phyloP scores from a whole-genome alignment of 345 rosid genomes.

The Populus pruinosa region DNA sequence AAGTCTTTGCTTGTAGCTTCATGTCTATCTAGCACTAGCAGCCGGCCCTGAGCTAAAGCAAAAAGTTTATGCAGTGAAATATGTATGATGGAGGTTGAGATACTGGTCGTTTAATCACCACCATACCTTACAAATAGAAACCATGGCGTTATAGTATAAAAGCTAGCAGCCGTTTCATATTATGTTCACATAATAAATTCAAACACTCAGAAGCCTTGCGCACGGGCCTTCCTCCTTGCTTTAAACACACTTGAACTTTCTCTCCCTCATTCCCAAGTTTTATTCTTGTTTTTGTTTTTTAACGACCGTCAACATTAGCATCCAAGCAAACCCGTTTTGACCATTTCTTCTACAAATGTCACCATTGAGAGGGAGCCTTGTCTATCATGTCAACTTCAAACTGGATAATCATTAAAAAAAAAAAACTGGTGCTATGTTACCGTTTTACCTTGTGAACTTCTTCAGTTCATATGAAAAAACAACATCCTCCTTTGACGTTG shows the following conservation, averaged over 20 bases:
- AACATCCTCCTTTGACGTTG: not conserved
- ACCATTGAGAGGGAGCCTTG: not conserved
- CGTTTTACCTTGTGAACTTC: too few relatives aligned
- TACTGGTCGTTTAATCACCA: not conserved
- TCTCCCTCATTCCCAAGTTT: constrained; percentile 2
- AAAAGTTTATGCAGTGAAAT: not conserved
- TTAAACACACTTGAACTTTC: constrained; percentile 25
- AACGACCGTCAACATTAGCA: constrained; percentile 24
- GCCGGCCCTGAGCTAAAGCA: not conserved
- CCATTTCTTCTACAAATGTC: not conserved
- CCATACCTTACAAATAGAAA: not conserved
- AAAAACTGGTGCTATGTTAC: too few relatives aligned
- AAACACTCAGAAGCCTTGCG: not conserved
- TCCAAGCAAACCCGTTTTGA: not conserved
- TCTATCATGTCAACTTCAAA: not conserved
- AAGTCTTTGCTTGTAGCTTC: too few relatives aligned
- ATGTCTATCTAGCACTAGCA: too few relatives aligned
- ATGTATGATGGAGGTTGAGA: not conserved
- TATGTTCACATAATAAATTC: too few relatives aligned
- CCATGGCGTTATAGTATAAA: not conserved
- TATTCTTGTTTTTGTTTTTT: not conserved
- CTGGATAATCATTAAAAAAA: not conserved
- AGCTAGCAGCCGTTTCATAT: not conserved
- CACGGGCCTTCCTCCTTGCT: not conserved
- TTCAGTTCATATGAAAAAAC: too few relatives aligned